phyloP scores from a whole-genome alignment of 73 alveolate genomes.

The Stentor coeruleus region DNA sequence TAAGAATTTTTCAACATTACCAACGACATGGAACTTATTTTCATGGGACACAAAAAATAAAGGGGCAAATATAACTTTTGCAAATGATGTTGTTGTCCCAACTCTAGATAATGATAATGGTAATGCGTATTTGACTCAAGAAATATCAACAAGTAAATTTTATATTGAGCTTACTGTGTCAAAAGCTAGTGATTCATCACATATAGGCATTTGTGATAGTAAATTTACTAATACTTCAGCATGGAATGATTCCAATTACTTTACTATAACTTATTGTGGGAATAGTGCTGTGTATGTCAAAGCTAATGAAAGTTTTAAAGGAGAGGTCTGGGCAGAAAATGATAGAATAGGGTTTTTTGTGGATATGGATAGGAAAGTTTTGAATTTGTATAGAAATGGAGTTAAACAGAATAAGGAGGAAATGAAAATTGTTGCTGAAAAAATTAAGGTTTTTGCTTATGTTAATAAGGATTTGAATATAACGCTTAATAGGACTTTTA shows the following conservation, averaged over 20 bases:
- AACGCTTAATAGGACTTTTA: background rate
- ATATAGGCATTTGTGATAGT: background rate
- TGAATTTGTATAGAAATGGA: conserved; percentile 21
- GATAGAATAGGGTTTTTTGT: conserved; percentile 23
- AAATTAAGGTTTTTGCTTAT: background rate
- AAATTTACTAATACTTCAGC: background rate
- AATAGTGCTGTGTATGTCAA: background rate
- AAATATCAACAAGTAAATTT: background rate
- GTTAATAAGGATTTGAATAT: background rate
- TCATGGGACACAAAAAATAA: background rate
- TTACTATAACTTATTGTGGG: background rate
- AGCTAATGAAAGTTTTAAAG: background rate
- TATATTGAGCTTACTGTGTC: background rate
- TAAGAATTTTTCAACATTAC: background rate
- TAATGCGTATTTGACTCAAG: background rate
- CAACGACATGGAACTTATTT: background rate
- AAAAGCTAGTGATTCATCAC: background rate
- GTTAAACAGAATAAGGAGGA: background rate
- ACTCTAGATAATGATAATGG: background rate
- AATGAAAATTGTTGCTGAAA: background rate
- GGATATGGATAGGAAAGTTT: background rate
- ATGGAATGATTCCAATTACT: background rate
- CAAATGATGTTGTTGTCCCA: background rate
- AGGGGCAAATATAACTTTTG: background rate
- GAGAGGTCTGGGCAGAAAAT: background rate